A percentile compares a stretch with the other conserved stretches of the same genome.
These are phyloP conservation scores for Zygnema circumcarinatum DNA, from an alignment of 139 green algal species.

Conservation along the genomic window DNA sequence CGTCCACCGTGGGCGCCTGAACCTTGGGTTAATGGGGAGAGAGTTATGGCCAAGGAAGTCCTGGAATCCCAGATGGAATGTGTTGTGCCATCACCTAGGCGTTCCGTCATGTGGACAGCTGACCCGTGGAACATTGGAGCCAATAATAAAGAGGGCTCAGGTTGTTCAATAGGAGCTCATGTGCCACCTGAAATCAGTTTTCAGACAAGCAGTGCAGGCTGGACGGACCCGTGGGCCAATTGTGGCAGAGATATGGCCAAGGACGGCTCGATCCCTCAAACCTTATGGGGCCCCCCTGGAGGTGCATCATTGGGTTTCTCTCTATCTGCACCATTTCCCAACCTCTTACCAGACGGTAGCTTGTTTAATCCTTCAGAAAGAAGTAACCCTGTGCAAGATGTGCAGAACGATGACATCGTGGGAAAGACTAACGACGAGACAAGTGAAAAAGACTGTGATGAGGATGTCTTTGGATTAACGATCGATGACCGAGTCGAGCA, in stretches of 20 bases:
- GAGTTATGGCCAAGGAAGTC: background rate
- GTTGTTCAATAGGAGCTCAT: background rate
- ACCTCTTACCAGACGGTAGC: background rate
- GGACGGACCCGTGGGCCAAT: background rate
- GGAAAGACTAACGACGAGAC: background rate
- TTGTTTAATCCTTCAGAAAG: background rate
- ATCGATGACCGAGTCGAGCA: slow-evolving; percentile 43
- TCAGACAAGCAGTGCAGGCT: background rate
- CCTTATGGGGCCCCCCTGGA: background rate
- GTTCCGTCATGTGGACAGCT: background rate
- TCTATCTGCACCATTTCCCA: background rate
- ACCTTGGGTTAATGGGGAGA: background rate
- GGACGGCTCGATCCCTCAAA: background rate
- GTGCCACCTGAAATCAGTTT: background rate
- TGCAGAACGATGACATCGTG: background rate
- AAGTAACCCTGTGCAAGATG: background rate
- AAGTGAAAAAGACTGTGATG: background rate
- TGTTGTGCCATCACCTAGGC: background rate
- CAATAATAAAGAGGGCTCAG: background rate
- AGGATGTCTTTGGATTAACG: slow-evolving; percentile 10
- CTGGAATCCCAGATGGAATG: background rate
- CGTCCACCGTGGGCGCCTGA: background rate
- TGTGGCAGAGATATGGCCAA: background rate
- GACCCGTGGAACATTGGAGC: background rate
- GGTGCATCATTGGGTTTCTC: background rate